Evolutionary conservation across 2,329 filamentous ascomycete genomes (phyloP).

Genomic region (Bipolaris oryzae): DNA sequence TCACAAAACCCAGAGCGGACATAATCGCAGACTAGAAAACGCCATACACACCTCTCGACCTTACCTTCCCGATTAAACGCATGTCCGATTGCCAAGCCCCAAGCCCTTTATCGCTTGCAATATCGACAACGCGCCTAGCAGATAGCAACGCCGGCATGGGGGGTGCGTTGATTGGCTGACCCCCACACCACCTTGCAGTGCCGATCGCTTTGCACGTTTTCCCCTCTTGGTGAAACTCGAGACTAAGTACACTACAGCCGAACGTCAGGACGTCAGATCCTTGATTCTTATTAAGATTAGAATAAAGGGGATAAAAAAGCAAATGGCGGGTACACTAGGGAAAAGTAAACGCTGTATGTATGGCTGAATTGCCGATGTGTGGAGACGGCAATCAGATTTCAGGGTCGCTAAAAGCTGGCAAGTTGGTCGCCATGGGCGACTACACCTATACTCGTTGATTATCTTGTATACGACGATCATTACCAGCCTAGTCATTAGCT

Average conservation of each 20-base stretch:
- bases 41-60: slow-evolving; percentile 22
- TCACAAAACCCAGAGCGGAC: slow-evolving; percentile 15
- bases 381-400: too few species aligned
- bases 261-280: neutral
- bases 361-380: too few species aligned
- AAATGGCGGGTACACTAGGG: too few species aligned
- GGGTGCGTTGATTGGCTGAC: slow-evolving; percentile 12
- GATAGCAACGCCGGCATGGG: slow-evolving; percentile 11
- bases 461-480: too few species aligned
- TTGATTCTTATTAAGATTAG: neutral
- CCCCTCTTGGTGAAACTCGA: neutral
- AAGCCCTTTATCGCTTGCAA: slow-evolving; percentile 13
- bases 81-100: slow-evolving; percentile 20
- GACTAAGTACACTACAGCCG: neutral
- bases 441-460: too few species aligned
- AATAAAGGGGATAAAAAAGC: neutral
- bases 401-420: too few species aligned
- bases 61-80: slow-evolving; percentile 30
- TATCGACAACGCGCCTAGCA: slow-evolving; percentile 10
- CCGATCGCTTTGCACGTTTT: neutral
- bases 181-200: neutral
- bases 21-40: slow-evolving; percentile 17
- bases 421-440: too few species aligned
- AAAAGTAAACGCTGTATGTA: too few species aligned
- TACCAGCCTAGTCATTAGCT: too few species aligned